Percentiles rank a stretch among this genome's conserved stretches.
Evolutionary conservation across 2,329 filamentous ascomycete genomes (phyloP).

Genomic region (Neonectria punicea): DNA sequence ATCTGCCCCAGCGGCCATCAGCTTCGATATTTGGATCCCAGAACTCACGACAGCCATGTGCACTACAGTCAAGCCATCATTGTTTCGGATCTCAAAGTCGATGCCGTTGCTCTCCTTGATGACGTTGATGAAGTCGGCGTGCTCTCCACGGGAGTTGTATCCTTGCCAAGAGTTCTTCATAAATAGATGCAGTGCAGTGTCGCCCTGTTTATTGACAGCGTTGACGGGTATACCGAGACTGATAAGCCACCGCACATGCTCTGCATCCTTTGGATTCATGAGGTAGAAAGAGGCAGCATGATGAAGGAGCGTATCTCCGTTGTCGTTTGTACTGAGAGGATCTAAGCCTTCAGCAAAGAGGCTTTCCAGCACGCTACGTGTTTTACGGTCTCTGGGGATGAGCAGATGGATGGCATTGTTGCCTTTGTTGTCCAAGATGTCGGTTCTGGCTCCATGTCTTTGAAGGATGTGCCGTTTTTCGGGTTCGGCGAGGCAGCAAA

Average conservation of each 20-base stretch:
- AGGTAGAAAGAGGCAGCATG: slow-evolving; percentile 11
- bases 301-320: slow-evolving; percentile 32
- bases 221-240: slow-evolving; percentile 29
- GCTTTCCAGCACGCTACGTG: not conserved
- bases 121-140: not conserved
- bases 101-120: slow-evolving; percentile 10
- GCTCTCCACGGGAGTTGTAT: not conserved
- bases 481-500: slow-evolving; percentile 13
- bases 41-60: slow-evolving; percentile 34
- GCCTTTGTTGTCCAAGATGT: slow-evolving; percentile 14
- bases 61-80: slow-evolving; percentile 23
- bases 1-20: slow-evolving; percentile 22
- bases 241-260: slow-evolving; percentile 25
- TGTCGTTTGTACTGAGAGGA: slow-evolving; percentile 27
- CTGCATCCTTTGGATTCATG: not conserved
- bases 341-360: slow-evolving; percentile 20
- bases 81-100: slow-evolving; percentile 29
- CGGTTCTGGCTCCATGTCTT: slow-evolving; percentile 19
- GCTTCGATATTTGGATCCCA: slow-evolving; percentile 6
- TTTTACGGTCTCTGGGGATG: fast-evolving
- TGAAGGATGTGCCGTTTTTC: slow-evolving; percentile 5
- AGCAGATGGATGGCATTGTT: slow-evolving; percentile 30
- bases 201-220: slow-evolving; percentile 23
- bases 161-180: too few species aligned
- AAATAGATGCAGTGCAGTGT: slow-evolving; percentile 32